Evolutionary conservation across 2,329 filamentous ascomycete species (phyloP), one percentile per base, ranked within the genome.

Genomic region (Aspergillus caelatus): DNA sequence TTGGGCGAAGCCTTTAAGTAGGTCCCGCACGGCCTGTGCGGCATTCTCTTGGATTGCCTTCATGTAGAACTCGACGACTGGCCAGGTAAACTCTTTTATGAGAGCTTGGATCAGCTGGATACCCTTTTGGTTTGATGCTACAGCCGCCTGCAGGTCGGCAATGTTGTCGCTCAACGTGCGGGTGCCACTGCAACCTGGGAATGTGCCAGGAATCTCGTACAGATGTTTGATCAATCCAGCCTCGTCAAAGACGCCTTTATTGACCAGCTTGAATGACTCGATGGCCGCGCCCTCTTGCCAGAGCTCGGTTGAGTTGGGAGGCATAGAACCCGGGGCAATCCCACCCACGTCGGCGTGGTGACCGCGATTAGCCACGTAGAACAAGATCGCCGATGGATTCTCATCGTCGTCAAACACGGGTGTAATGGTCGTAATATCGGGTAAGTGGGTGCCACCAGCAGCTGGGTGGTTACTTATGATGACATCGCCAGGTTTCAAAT

Each of bases 401-500:
- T 58, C 55, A 3, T 90, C 84, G 2, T 86, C 87, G 83, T 90
- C 86, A 74, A 92, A 93, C 0, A 90, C 89, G 0, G 91, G 90
- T 57, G 90, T 93, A 60, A 92, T 85, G 36, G 92, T 86, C 0
- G 91, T 93, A 52, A 93, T 89, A 70, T 93, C 91, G 0, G 91
- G 91, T 26, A 94, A 78, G 80, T 94, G 91, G 0, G 91, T 94
- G 30, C 91, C 91, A 19, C 91, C 91, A 69, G 87, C 92, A 89
- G 91, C 71, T 88, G 89, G 91, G 70, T 93, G 91, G 69, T 94
- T 94, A 0, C 89, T 60, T 2, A 71, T 34, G 11, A 70, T 28
- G 2, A 94, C 91, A 73, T 94, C 91, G 23, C 91, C 91, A 57
- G 84, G 87, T 69, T 91, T 90, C 50, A 94, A 80, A 68, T 88